phyloP scores from a whole-genome alignment of 2,329 filamentous ascomycete species.

The Xylariaceae sp. region DNA sequence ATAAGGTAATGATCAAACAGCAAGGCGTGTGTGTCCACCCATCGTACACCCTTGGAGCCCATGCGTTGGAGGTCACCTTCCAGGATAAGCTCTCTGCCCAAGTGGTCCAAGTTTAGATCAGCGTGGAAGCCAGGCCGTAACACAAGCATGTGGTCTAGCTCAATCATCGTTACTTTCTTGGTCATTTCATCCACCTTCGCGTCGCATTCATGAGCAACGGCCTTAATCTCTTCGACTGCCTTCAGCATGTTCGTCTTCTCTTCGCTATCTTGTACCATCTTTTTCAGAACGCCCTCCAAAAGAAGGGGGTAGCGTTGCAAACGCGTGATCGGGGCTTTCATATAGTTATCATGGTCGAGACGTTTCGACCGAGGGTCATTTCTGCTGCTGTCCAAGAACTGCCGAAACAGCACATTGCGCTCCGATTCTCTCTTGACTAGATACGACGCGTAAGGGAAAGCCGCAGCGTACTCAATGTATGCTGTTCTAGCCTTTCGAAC shows the following conservation, averaged over 20 bases:
- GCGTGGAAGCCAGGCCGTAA: constrained; percentile 87
- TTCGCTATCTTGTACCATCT: constrained; percentile 82
- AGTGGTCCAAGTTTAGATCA: constrained; percentile 88
- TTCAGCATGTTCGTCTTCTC: constrained; percentile 84
- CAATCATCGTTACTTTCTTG: constrained; percentile 87
- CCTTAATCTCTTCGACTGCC: constrained; percentile 90
- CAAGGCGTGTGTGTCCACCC: constrained; percentile 91
- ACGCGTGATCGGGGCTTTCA: constrained; percentile 91
- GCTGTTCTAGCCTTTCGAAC: constrained; percentile 88
- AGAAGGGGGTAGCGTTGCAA: constrained; percentile 89
- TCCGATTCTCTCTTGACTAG: constrained; percentile 84
- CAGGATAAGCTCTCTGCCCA: constrained; percentile 89
- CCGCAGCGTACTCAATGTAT: constrained; percentile 90
- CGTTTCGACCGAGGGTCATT: constrained; percentile 80
- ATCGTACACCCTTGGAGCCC: constrained; percentile 86
- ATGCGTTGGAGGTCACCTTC: constrained; percentile 88
- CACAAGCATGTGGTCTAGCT: constrained; percentile 82
- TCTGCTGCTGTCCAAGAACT: constrained; percentile 82
- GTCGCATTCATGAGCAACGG: constrained; percentile 89
- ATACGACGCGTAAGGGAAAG: constrained; percentile 83
- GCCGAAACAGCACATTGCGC: constrained; percentile 82
- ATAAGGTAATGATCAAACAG: constrained; percentile 98
- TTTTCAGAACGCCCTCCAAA: constrained; percentile 81
- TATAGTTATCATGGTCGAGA: constrained; percentile 90
- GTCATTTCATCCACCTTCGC: constrained; percentile 89